Conservation (phyloP, 2,329 filamentous ascomycete genomes). For the Albophoma yamanashiensis region DNA sequence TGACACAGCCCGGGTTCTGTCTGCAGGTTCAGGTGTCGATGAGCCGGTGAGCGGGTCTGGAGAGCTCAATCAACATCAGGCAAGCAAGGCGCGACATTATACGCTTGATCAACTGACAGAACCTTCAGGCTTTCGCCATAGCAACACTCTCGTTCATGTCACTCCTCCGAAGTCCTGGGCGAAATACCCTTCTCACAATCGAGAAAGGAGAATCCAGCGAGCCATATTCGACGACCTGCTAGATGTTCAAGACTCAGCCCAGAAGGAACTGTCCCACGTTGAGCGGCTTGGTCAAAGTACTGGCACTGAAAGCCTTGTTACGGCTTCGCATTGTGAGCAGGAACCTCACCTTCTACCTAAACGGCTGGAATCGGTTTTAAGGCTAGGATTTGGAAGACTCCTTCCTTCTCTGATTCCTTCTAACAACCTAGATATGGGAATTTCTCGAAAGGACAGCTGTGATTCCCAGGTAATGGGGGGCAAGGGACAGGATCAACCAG, state of each 20-base stretch:
- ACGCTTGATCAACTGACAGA: neutral
- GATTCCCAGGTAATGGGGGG: neutral
- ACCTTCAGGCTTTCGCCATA: neutral
- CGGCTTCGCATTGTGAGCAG: neutral
- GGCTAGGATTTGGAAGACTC: slow-evolving; percentile 7
- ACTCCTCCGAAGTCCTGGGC: slow-evolving; percentile 22
- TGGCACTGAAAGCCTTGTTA: slow-evolving; percentile 2
- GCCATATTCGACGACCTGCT: neutral
- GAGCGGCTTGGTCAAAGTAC: neutral
- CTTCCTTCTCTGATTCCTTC: slow-evolving; percentile 2
- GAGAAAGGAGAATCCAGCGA: slow-evolving; percentile 13
- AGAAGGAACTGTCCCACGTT: neutral
- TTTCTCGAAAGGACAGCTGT: neutral
- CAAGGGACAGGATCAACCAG: neutral
- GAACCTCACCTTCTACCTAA: slow-evolving; percentile 15
- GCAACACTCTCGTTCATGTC: slow-evolving; percentile 1
- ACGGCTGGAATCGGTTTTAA: slow-evolving; percentile 17
- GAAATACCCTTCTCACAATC: slow-evolving; percentile 19
- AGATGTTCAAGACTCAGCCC: neutral
- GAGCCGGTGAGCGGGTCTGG: neutral
- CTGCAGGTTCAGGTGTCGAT: neutral
- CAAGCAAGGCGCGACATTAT: neutral
- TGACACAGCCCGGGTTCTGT: neutral
- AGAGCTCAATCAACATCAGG: neutral
- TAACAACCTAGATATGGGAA: neutral